Conservation (phyloP, 805 yeast genomes). For the Blastobotrys robertii region DNA sequence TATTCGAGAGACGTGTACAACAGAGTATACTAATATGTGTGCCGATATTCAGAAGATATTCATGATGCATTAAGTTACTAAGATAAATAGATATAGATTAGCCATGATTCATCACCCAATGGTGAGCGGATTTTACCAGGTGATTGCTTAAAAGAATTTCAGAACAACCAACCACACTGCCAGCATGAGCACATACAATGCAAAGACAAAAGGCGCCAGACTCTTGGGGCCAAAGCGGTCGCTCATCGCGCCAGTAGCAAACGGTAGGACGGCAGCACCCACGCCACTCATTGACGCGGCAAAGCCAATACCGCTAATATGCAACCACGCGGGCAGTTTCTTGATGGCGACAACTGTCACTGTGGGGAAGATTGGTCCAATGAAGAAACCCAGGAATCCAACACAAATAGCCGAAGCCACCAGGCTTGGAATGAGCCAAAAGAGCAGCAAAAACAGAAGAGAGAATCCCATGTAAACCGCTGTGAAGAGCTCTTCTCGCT, state of each 20-base stretch:
- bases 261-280: slow-evolving; percentile 73
- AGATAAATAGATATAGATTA: too few species aligned
- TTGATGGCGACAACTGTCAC: slow-evolving; percentile 56
- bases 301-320: slow-evolving; percentile 61
- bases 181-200: slow-evolving; percentile 16
- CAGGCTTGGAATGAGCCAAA: slow-evolving; percentile 41
- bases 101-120: too few species aligned
- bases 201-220: slow-evolving; percentile 19
- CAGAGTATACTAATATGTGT: too few species aligned
- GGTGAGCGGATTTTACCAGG: too few species aligned
- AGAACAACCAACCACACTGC: slow-evolving; percentile 17
- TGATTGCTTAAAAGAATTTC: slow-evolving; percentile 6
- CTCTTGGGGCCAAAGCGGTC: slow-evolving; percentile 21
- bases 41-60: too few species aligned
- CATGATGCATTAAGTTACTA: too few species aligned
- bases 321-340: slow-evolving; percentile 48
- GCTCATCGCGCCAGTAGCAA: slow-evolving; percentile 44
- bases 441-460: slow-evolving; percentile 31
- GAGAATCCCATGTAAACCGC: slow-evolving; percentile 28
- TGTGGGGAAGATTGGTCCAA: slow-evolving; percentile 70
- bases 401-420: slow-evolving; percentile 38
- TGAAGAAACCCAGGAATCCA: slow-evolving; percentile 45
- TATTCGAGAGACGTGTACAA: too few species aligned
- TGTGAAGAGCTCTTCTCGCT: slow-evolving; percentile 12
- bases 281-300: slow-evolving; percentile 74